These are phyloP conservation scores for Ophiosphaerella korrae DNA, from an alignment of 2,329 filamentous ascomycete species.

Conservation along the genomic window DNA sequence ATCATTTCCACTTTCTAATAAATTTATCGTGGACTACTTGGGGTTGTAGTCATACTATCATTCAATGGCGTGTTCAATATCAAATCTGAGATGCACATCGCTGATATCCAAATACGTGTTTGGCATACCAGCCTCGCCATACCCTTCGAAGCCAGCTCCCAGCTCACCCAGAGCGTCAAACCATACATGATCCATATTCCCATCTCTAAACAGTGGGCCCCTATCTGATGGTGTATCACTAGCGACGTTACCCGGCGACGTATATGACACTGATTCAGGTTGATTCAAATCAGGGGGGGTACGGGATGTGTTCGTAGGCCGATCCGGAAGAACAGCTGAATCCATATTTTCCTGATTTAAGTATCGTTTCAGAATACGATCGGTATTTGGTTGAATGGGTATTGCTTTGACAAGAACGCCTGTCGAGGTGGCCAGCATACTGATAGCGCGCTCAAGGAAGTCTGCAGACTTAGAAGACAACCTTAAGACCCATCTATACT, in stretches of 20 bases:
- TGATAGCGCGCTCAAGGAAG: slow-evolving; percentile 49
- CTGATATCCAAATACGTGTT: background rate
- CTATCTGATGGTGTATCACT: slow-evolving; percentile 11
- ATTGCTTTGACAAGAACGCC: slow-evolving; percentile 24
- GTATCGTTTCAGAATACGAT: slow-evolving; percentile 4
- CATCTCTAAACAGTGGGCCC: background rate
- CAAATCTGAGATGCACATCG: background rate
- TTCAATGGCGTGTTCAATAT: background rate
- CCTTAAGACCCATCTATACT: slow-evolving; percentile 51
- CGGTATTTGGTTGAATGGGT: slow-evolving; percentile 5
- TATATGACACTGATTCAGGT: slow-evolving; percentile 10
- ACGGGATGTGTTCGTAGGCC: background rate
- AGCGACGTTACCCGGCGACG: slow-evolving; percentile 6
- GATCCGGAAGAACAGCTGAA: background rate
- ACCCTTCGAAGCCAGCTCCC: background rate
- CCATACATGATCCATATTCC: slow-evolving; percentile 9
- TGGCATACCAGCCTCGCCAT: background rate
- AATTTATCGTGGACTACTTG: too few relatives aligned
- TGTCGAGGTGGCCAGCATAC: slow-evolving; percentile 28
- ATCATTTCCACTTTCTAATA: too few relatives aligned
- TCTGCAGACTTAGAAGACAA: slow-evolving; percentile 50
- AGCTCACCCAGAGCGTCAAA: slow-evolving; percentile 3
- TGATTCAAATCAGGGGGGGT: slow-evolving; percentile 2
- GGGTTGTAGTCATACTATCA: background rate
- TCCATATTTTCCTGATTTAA: background rate